phyloP scores from a whole-genome alignment of 306 rosid species.

The Prunus kanzakura region DNA sequence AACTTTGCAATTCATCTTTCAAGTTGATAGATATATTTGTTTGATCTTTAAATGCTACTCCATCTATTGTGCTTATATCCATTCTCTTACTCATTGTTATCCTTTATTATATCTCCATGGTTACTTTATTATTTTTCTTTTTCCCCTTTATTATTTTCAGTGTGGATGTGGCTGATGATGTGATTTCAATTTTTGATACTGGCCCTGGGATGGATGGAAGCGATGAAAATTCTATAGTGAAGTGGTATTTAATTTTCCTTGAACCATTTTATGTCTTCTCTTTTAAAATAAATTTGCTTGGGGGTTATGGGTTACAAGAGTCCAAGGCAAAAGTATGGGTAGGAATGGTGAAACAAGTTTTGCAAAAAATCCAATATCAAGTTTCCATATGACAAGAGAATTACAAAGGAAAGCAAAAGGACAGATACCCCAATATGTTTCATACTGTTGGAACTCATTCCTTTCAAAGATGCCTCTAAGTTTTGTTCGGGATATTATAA shows the following conservation, averaged over 20 bases:
- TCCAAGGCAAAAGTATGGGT: not conserved
- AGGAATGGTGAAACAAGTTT: not conserved
- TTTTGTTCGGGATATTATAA: not conserved
- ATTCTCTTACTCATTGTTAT: not conserved
- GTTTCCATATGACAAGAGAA: not conserved
- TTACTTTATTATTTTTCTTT: constrained; percentile 4
- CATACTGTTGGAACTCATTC: not conserved
- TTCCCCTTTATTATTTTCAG: constrained; percentile 35
- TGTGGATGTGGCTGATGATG: constrained; percentile 23
- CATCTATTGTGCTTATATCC: not conserved
- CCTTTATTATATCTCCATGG: not conserved
- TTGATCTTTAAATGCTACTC: not conserved
- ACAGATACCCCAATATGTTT: not conserved
- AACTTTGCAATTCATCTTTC: not conserved
- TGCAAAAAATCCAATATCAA: not conserved
- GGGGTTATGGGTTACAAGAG: not conserved
- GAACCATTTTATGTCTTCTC: not conserved
- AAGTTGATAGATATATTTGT: not conserved
- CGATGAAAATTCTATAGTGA: constrained; percentile 47
- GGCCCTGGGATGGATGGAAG: constrained; percentile 74
- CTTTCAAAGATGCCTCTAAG: not conserved
- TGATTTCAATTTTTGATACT: constrained; percentile 54
- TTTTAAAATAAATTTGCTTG: not conserved
- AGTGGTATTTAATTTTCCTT: constrained; percentile 37
- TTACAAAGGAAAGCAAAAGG: not conserved